phyloP scores from a whole-genome alignment of 2,329 filamentous ascomycete genomes.

The Periconia sp. region DNA sequence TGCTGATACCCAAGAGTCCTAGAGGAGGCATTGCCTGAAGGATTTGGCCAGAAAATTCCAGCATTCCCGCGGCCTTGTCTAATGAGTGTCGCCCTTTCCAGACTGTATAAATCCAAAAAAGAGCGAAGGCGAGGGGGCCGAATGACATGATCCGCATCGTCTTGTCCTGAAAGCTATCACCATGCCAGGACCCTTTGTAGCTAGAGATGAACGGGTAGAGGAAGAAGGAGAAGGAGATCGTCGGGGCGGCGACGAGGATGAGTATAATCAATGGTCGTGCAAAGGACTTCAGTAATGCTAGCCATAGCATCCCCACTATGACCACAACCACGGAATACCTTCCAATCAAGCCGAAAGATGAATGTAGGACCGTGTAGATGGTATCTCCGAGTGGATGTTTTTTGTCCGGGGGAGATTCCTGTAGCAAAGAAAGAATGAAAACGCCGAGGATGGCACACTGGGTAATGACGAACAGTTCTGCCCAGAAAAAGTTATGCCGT shows the following conservation, averaged over 20 bases:
- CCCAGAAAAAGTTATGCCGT: conserved; percentile 88
- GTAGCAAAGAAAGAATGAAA: conserved; percentile 86
- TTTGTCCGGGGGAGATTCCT: conserved; percentile 74
- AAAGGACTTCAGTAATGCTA: conserved; percentile 86
- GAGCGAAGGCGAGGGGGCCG: conserved; percentile 73
- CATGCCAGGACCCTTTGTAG: conserved; percentile 77
- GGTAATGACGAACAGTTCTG: conserved; percentile 84
- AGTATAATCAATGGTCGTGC: conserved; percentile 81
- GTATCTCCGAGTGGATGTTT: conserved; percentile 85
- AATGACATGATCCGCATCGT: conserved; percentile 88
- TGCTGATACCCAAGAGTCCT: conserved; percentile 80
- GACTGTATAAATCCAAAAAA: conserved; percentile 84
- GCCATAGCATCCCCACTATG: conserved; percentile 86
- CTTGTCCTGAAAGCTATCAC: conserved; percentile 81
- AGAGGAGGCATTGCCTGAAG: conserved; percentile 84
- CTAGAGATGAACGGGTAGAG: conserved; percentile 91
- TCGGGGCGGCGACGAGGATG: conserved; percentile 82
- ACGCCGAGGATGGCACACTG: conserved; percentile 85
- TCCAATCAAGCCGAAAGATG: conserved; percentile 86
- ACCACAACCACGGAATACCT: conserved; percentile 92
- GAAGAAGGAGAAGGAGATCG: conserved; percentile 86
- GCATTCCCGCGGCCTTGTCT: conserved; percentile 81
- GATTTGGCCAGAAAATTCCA: conserved; percentile 91
- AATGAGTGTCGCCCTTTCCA: conserved; percentile 81
- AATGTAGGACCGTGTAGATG: conserved; percentile 86